phyloP scores from a whole-genome alignment of 225 moss, liverwort and hornwort genomes.

The Antitrichia curtipendula region DNA sequence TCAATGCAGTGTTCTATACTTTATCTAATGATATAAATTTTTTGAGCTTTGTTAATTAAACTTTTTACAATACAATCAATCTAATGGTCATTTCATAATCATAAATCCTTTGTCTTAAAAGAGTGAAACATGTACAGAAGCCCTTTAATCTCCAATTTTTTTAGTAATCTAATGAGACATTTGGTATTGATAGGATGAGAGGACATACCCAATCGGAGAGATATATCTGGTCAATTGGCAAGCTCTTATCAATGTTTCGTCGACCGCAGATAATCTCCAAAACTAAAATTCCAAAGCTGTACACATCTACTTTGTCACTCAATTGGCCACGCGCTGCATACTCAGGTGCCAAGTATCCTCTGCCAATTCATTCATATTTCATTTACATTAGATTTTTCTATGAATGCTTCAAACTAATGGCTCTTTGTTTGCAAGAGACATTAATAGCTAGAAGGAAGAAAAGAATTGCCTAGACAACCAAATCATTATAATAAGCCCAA shows the following conservation, averaged over 20 bases:
- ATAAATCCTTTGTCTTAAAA: not conserved
- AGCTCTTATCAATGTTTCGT: not conserved
- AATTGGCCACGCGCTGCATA: not conserved
- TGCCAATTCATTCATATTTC: not conserved
- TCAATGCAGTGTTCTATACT: not conserved
- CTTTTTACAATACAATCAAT: not conserved
- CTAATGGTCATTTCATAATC: not conserved
- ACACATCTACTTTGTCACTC: not conserved
- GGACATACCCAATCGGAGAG: not conserved
- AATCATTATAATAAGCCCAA: no score
- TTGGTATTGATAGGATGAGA: not conserved
- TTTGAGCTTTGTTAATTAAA: not conserved
- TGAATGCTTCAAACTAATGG: no score
- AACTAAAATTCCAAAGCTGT: not conserved
- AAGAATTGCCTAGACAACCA: rapidly evolving
- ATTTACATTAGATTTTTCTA: not conserved
- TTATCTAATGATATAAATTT: no score
- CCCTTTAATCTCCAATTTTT: not conserved
- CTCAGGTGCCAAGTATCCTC: not conserved
- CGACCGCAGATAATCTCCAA: not conserved
- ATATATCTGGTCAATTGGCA: not conserved
- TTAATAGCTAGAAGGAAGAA: not conserved
- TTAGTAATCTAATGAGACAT: rapidly evolving
- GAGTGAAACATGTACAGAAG: not conserved
- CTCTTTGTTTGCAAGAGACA: not conserved